Conservation (phyloP, 2,329 filamentous ascomycete genomes). For the Gaeumannomyces tritici region DNA sequence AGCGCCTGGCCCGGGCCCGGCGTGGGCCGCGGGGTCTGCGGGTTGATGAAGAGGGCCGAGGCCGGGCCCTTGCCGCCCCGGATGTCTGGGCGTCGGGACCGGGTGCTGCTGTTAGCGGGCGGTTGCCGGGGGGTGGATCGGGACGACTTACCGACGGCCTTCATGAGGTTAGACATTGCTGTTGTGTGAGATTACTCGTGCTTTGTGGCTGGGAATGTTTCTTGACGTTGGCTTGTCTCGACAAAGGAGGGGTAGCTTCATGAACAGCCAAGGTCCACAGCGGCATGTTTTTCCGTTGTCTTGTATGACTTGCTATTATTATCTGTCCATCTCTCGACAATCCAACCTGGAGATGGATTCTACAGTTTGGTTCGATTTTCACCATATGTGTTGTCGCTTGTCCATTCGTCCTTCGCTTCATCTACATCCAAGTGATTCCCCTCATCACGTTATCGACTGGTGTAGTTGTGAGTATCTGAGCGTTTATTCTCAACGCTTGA, state of each 20-base stretch:
- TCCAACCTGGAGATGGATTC: no score
- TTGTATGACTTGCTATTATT: no score
- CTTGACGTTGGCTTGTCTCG: not conserved
- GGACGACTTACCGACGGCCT: not conserved
- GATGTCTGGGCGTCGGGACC: conserved; percentile 37
- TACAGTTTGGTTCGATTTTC: not conserved
- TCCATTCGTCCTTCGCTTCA: no score
- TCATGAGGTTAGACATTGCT: not conserved
- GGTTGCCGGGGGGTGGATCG: not conserved
- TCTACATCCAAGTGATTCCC: no score
- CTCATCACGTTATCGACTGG: not conserved
- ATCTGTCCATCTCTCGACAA: not conserved
- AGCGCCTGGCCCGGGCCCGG: conserved; percentile 59
- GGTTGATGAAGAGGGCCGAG: conserved; percentile 50
- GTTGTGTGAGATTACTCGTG: not conserved
- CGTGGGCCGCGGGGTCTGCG: conserved; percentile 39
- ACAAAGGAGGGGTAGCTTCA: not conserved
- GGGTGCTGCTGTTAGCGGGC: not conserved
- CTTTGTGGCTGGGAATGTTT: not conserved
- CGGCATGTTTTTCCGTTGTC: not conserved
- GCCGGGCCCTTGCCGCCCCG: conserved; percentile 45
- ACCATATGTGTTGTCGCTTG: no score
- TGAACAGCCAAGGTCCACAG: not conserved
- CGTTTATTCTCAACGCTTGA: not conserved
- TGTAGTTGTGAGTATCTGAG: not conserved